Evolutionary conservation across 345 rosid species (phyloP), one percentile per base, ranked within the genome.

Genomic region (Orychophragmus violaceus): DNA sequence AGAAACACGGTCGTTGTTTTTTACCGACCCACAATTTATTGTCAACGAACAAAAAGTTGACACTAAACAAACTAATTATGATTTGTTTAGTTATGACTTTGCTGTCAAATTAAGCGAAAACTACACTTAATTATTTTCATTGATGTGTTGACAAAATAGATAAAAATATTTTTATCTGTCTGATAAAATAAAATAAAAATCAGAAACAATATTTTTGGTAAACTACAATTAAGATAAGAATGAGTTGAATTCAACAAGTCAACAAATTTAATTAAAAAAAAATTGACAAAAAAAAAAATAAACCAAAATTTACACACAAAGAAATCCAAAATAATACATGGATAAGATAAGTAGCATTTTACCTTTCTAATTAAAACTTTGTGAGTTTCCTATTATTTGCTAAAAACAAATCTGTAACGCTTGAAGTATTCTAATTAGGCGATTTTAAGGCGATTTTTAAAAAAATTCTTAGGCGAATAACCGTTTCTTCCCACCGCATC

Each of bases 31-130:
- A 46, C 27, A 16, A 51, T 33, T 21, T 5, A 54, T 41, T 41
- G 24, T 66, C 73, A 49, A 67, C 56, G 14, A 21, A 48, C 53
- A 36, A 18, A 6, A 36, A 49, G 58, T 21, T 59, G 66, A 35
- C 66, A 49, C 17, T 18, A 24, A 13, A 0, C 36, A 8, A 32
- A 23, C 21, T 0, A 66, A 13, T 30, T 16, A 68, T 45, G 36
- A 17, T 54, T 8, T 54, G 18, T 9, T 66, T 54, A 19, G 46
- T 55, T 44, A 42, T 14, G 62, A 35, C 58, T 17, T 58, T 59
- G 37, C 7, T 58, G 37, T 59, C 51, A 59, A 68, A 69, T 27
- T 59, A 8, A 48, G 29, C 28, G 44, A 33, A 55, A 48, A 12
- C 29, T 49, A 37, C 18, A 59, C 32, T 25, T 27, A 5, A 8